Base-by-base conservation (phyloP, 176 grass and related monocot species). In the sorghum (Sorghum bicolor) region DNA sequence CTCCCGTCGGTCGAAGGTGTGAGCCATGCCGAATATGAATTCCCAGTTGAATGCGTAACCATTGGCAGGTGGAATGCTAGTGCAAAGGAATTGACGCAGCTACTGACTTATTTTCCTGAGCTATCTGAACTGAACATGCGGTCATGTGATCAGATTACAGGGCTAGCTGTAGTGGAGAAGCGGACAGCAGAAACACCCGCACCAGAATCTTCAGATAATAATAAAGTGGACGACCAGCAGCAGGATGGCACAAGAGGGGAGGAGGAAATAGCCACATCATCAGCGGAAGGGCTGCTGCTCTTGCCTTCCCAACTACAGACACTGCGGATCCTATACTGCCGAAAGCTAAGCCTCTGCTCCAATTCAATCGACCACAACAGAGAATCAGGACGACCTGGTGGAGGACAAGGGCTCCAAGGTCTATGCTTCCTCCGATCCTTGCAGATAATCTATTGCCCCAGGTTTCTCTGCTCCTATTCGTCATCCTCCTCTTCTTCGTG, bases 381-480 rank as follows among this genome's bases (percentile, higher is more conserved):
- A 9, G 31, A 8, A n/a, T 10, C n/a, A 47, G 76, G 1, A 20
- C 64, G 2, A 34, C 20, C 48, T 7, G 4, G 17, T 5, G 17
- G 4, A 22, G 76, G 37, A 1, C 7, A 1, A 25, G 75, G 79
- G 1, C 52, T 87, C 4, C 80, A 71, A n/a, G 1, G 1, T 4
- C 34, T 77, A 2, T 0, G 0, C 64, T 53, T 40, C 17, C 86
- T 83, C 31, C 2, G 1, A 7, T 6, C 0, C 0, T 63, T 78
- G 11, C 0, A 0, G 0, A 16, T 84, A 22, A 0, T 0, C 0
- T 0, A 0, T 8, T 52, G 65, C 60, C 58, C 57, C 28, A 47
- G 43, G 20, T 43, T 84, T 7, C 16, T 88, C 73, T 40, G n/a
- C 10, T 30, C 64, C 34, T 72, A 60, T 15, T 30, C 55, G 4